These are phyloP conservation scores for Entomortierella lignicola DNA, from an alignment of 192 early-diverging fungal species.

Conservation along the genomic window DNA sequence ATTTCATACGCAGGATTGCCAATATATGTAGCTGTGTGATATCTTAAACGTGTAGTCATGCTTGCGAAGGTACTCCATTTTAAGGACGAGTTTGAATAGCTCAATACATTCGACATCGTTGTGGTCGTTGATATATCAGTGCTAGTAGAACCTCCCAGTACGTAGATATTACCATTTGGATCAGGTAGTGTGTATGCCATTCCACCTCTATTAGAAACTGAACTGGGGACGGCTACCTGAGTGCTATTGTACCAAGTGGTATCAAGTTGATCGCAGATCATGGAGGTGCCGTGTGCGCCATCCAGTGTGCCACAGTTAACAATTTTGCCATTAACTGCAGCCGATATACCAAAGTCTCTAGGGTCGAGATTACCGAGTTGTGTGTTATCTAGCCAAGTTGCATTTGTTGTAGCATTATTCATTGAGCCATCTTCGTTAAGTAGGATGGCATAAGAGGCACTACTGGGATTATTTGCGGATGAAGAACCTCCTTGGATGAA, in stretches of 20 bases:
- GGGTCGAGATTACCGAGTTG: constrained; percentile 4
- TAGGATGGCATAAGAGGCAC: constrained; percentile 21
- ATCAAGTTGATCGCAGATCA: constrained; percentile 31
- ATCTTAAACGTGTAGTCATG: constrained; percentile 2
- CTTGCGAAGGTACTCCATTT: constrained; percentile 4
- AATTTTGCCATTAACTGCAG: neutral
- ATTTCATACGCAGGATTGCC: neutral
- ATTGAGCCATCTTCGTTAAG: constrained; percentile 1
- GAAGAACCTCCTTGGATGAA: constrained; percentile 39
- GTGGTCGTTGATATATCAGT: neutral
- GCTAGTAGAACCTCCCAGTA: constrained; percentile 16
- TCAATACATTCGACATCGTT: neutral
- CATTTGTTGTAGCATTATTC: neutral
- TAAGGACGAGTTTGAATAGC: neutral
- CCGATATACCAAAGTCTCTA: constrained; percentile 10
- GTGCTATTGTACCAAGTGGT: constrained; percentile 18
- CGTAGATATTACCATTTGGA: neutral
- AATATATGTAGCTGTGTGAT: constrained; percentile 38
- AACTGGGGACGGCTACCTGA: neutral
- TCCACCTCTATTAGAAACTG: constrained; percentile 13
- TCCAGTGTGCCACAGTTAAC: constrained; percentile 31
- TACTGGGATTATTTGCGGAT: neutral
- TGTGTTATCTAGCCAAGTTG: constrained; percentile 12
- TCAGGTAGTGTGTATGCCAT: constrained; percentile 17
- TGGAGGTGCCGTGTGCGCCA: neutral